Conservation (phyloP, 495 filamentous ascomycete species). For the Aspergillus biplanus region DNA sequence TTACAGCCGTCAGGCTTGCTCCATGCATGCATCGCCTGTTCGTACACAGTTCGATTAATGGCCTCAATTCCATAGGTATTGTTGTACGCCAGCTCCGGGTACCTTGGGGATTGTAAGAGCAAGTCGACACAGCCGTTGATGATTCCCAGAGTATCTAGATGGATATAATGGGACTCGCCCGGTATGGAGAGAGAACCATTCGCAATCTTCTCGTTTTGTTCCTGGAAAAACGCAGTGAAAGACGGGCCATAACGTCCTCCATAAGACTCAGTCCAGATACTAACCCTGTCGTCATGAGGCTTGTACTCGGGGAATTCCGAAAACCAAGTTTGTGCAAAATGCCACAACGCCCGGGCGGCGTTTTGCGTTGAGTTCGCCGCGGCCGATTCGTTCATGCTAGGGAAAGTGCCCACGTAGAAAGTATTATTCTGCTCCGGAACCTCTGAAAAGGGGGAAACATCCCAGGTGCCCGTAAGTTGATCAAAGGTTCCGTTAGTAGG, state of each 20-base stretch:
- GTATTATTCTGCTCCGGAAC: conserved; percentile 61
- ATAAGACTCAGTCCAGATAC: conserved; percentile 61
- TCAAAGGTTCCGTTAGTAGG: conserved; percentile 42
- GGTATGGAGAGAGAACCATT: conserved; percentile 37
- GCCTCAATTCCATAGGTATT: conserved; percentile 76
- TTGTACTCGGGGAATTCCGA: conserved; percentile 58
- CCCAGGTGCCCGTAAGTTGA: conserved; percentile 25
- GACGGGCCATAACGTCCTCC: conserved; percentile 70
- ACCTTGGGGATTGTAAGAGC: conserved; percentile 66
- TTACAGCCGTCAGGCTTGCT: conserved; percentile 62
- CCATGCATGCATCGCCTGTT: conserved; percentile 50
- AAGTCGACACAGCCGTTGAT: conserved; percentile 81
- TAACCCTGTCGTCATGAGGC: conserved; percentile 57
- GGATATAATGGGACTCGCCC: conserved; percentile 41
- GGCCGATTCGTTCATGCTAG: conserved; percentile 46
- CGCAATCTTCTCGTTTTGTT: conserved; percentile 62
- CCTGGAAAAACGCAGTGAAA: conserved; percentile 66
- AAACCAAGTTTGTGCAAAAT: conserved; percentile 62
- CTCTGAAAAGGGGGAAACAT: conserved; percentile 40
- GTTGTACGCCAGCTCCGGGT: conserved; percentile 68
- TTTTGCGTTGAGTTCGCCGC: conserved; percentile 59
- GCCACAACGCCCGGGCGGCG: conserved; percentile 57
- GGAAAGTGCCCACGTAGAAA: conserved; percentile 63
- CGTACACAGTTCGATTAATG: conserved; percentile 59
- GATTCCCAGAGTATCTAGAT: conserved; percentile 54